Base-by-base conservation (phyloP, 2,329 filamentous ascomycete genomes). In the Pseudogymnoascus sp. region DNA sequence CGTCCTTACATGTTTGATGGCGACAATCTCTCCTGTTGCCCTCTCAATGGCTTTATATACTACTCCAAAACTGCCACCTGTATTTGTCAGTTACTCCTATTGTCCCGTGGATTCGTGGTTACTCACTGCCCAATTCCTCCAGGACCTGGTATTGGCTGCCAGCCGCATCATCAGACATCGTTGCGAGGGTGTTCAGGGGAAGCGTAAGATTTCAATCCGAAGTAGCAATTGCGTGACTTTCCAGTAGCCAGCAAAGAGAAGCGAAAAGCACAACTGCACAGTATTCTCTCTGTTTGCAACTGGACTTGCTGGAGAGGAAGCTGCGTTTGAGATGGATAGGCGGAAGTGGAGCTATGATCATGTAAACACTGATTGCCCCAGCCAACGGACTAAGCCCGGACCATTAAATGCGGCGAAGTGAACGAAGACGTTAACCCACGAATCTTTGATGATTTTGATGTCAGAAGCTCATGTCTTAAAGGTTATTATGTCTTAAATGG, bases 21-120 rank as follows among this genome's bases (percentile, higher is more conserved):
- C 94, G 62, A 97, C 94, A 42, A 92, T 89, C 71, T 97, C 92
- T 67, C 93, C 93, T 0, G 93, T 97, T 28, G 85, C 80, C 73
- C 87, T 91, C 71, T 97, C 92, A 72, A 97, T 92, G 60, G 92
- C 94, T 76, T 97, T 97, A 82, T 96, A 99, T 33, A 99, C 94
- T 50, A 93, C 87, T 63, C 94, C 94, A 75, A 99, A 99, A 75
- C 92, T 97, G 64, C 93, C 93, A 76, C 91, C 91, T 95, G n/a
- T 37, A 28, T 14, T 23, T 63, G 35, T 53, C 28, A 38, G 44
- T n/a, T 16, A 62, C 31, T 47, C 18, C 42, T 53, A n/a, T 25
- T 59, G 38, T 38, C 33, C 11, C 18, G 16, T 44, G 23, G 12
- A 14, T 33, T 28, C 31, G 25, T 35, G 59, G 59, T 65, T 44